phyloP scores from a whole-genome alignment of 2,329 filamentous ascomycete species.

The Neurospora crassa region DNA sequence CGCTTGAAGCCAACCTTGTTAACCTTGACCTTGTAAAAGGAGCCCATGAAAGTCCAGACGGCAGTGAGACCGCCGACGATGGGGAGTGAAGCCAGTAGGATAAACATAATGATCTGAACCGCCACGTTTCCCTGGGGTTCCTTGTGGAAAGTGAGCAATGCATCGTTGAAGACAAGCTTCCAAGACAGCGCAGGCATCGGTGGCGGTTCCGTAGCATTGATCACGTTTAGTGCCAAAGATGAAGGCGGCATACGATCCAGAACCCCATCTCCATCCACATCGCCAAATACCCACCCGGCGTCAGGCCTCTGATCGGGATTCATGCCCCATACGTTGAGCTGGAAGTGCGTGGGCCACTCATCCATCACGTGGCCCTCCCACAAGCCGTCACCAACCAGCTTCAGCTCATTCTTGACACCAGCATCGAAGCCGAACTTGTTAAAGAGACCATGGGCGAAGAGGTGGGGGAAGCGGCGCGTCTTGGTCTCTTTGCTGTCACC shows the following conservation, averaged over 20 bases:
- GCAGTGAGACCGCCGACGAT: conserved; percentile 37
- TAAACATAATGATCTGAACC: conserved; percentile 42
- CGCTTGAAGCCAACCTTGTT: conserved; percentile 22
- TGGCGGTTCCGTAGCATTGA: conserved; percentile 48
- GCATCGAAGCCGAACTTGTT: conserved; percentile 55
- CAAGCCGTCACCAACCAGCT: conserved; percentile 33
- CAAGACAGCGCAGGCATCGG: conserved; percentile 44
- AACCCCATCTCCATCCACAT: conserved; percentile 48
- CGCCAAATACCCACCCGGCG: conserved; percentile 47
- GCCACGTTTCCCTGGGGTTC: conserved; percentile 43
- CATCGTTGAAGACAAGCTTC: conserved; percentile 44
- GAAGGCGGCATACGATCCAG: conserved; percentile 53
- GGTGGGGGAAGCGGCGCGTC: conserved; percentile 47
- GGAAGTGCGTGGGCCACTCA: conserved; percentile 51
- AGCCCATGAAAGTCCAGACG: conserved; percentile 47
- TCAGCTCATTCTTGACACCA: conserved; percentile 43
- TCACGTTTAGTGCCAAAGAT: conserved; percentile 39
- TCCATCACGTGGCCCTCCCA: conserved; percentile 52
- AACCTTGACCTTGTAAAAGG: conserved; percentile 45
- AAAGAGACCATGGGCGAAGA: conserved; percentile 51
- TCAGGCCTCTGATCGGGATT: conserved; percentile 52
- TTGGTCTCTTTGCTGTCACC: conserved; percentile 36
- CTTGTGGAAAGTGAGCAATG: conserved; percentile 37
- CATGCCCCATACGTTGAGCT: conserved; percentile 57
- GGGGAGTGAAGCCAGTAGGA: conserved; percentile 44